Evolutionary conservation across 176 grass and related monocot genomes (phyloP).

Genomic region (Bothriochloa decipiens): DNA sequence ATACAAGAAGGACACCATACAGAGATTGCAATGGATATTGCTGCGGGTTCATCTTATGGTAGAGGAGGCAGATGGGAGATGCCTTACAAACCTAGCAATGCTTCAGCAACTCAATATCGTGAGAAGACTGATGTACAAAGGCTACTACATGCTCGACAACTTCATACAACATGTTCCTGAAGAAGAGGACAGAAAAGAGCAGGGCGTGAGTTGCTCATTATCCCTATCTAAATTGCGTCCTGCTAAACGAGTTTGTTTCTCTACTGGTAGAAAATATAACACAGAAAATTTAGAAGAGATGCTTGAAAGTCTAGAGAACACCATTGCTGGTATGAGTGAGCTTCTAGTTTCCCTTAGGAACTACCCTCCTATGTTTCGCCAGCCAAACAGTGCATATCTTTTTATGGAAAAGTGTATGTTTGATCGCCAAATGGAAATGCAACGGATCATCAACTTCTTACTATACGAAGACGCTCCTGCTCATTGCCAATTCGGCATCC

Average conservation of each 20-base stretch:
- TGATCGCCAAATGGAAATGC: conserved; percentile 28
- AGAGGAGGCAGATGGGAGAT: not conserved
- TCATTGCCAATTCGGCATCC: not conserved
- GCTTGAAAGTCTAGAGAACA: not conserved
- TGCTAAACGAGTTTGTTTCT: too few relatives aligned
- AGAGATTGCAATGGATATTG: not conserved
- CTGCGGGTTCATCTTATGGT: not conserved
- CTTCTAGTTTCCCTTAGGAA: conserved; percentile 6
- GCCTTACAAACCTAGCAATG: conserved; percentile 25
- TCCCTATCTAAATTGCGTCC: conserved; percentile 8
- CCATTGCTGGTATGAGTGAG: conserved; percentile 18
- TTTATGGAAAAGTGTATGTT: conserved; percentile 26
- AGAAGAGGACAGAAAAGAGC: not conserved
- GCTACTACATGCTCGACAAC: conserved; percentile 10
- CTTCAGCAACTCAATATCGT: not conserved
- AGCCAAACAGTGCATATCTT: conserved; percentile 20
- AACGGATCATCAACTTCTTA: conserved; percentile 5
- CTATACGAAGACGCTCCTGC: not conserved
- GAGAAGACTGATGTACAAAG: not conserved
- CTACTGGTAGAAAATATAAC: not conserved
- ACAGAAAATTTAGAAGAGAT: not conserved
- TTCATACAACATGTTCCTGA: not conserved
- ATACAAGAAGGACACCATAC: not conserved
- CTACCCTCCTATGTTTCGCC: conserved; percentile 7
- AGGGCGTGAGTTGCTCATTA: not conserved